Conservation (phyloP, 2,329 filamentous ascomycete species). For the Phaeosphaeria sp. region DNA sequence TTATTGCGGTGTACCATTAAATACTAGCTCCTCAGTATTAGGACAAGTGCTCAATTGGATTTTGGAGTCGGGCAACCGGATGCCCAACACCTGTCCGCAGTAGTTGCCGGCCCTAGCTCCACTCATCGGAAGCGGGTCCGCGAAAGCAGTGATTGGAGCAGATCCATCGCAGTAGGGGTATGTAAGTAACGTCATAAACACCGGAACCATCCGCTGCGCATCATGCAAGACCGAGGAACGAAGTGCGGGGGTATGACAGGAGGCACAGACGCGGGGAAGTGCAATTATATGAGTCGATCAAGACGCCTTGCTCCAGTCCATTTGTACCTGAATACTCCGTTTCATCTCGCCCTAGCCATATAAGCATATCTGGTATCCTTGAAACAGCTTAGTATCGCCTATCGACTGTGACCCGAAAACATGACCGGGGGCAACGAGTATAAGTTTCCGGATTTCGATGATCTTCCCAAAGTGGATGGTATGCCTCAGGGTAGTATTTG, state of each 20-base stretch:
- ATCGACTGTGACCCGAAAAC: slow-evolving; percentile 13
- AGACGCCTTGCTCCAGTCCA: background rate
- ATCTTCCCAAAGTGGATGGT: slow-evolving; percentile 37
- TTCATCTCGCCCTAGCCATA: background rate
- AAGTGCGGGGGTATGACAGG: background rate
- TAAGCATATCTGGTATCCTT: slow-evolving; percentile 12
- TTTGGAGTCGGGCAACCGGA: background rate
- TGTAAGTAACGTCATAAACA: background rate
- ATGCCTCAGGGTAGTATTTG: slow-evolving; percentile 44
- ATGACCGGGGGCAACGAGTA: slow-evolving; percentile 21
- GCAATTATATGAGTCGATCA: background rate
- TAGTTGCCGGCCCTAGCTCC: background rate
- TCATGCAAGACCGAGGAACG: background rate
- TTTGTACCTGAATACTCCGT: background rate
- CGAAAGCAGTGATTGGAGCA: background rate
- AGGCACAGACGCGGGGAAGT: background rate
- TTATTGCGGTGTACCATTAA: no score
- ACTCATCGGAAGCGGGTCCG: slow-evolving; percentile 5
- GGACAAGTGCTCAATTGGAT: background rate
- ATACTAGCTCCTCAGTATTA: no score
- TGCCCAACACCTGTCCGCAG: background rate
- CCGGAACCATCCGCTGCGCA: background rate
- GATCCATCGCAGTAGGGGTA: background rate
- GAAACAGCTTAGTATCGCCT: slow-evolving; percentile 22
- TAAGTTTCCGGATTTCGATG: slow-evolving; percentile 41